Base-by-base conservation (phyloP, 2,329 filamentous ascomycete species). In the Nannizzia gypsea region DNA sequence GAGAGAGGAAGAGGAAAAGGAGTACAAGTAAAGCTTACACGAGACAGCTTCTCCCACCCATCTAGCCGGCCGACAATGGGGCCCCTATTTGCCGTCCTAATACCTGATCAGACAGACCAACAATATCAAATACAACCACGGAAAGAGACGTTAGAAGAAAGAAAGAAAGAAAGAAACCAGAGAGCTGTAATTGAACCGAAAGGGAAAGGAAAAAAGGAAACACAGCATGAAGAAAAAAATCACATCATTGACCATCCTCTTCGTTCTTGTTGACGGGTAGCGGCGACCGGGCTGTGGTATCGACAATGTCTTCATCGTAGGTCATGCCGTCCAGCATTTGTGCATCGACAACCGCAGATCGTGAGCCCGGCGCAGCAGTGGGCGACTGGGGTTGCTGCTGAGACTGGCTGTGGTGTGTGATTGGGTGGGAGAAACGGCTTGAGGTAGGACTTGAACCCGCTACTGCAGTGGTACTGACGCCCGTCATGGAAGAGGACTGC, bases 291-390 rank as follows among this genome's bases (percentile, higher is more conserved):
- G 80, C 80, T 1, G 84, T 86, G 1, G 84, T 87, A 70, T 88
- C 85, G 24, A 87, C 78, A 63, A 85, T 78, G 62, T 83, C 80
- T 44, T 77, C 70, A 38, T 81, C 78, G 66, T 86, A 85, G 2
- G 83, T 81, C 44, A 88, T 79, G 1, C 85, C 85, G 68, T 89
- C 84, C 60, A 87, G 75, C 78, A 86, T 84, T 57, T 81, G 80
- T 17, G 84, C 83, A 67, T 87, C 83, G 40, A 44, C 40, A 44
- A 6, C 40, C 2, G 64, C 64, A 59, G 66, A 64, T 28, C 65
- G 79, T 72, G 26, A 78, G 71, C 73, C 73, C 0, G 60, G 79
- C 66, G 70, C 73, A 57, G 64, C 72, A 5, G 70, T 67, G 3
- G 67, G 68, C 1, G 70, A 71, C n/a, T 66, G 61, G 3, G 38